Conservation (phyloP, 2,329 filamentous ascomycete species). For the Fusarium haematococcum region DNA sequence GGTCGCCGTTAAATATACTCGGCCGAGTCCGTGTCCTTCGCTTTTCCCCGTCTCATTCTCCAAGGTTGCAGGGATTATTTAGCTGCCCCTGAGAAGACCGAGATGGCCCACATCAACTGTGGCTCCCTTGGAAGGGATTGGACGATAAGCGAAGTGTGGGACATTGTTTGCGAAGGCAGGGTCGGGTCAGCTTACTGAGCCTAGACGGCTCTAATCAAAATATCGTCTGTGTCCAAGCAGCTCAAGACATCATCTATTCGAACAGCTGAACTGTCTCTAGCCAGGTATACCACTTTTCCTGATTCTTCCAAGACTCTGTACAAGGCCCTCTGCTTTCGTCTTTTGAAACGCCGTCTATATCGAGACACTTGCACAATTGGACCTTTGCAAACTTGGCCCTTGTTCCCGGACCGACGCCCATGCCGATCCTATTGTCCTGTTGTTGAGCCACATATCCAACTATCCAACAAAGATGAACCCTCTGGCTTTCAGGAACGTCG, state of each 20-base stretch:
- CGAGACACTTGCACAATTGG: not conserved
- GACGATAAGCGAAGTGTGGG: not conserved
- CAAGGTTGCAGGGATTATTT: not conserved
- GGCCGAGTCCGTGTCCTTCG: not conserved
- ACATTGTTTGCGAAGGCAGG: not conserved
- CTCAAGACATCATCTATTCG: not conserved
- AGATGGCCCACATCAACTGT: not conserved
- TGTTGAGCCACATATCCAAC: not conserved
- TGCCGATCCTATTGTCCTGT: not conserved
- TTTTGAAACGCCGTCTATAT: not conserved
- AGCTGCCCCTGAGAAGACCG: not conserved
- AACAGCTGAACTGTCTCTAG: not conserved
- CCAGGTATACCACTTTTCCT: not conserved
- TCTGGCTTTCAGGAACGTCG: not conserved
- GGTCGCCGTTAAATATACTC: not conserved
- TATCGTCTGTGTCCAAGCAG: not conserved
- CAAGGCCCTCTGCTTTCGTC: too few relatives aligned
- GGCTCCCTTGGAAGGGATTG: not conserved
- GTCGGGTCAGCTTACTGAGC: not conserved
- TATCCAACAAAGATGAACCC: not conserved
- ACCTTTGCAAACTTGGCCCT: not conserved
- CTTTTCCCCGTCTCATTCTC: too few relatives aligned
- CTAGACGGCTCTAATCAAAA: not conserved
- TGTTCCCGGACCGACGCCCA: not conserved
- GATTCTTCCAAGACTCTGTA: not conserved